phyloP scores from a whole-genome alignment of 441 rosid species.

The Jatropha multifida region DNA sequence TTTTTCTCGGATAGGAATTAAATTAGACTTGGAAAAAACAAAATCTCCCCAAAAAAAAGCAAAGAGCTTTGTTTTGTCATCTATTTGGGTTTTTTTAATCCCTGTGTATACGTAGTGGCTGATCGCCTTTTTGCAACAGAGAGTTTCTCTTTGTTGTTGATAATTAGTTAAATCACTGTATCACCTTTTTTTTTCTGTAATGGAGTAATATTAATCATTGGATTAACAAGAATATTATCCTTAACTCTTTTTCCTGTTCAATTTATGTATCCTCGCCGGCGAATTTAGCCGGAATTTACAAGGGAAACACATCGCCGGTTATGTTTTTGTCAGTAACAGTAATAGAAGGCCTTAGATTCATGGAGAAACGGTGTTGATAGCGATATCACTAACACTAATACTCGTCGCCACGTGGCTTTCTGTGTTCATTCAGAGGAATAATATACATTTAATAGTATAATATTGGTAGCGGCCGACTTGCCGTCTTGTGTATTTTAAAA shows the following conservation, averaged over 20 bases:
- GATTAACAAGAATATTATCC: conserved; percentile 1
- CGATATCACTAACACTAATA: not conserved
- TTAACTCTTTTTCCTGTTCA: not conserved
- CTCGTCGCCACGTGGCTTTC: conserved; percentile 9
- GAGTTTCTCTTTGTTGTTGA: conserved; percentile 33
- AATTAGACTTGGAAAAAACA: not conserved
- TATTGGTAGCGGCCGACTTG: no score
- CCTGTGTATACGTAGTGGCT: conserved; percentile 26
- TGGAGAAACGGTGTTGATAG: conserved; percentile 1
- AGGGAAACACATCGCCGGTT: not conserved
- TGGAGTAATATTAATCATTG: not conserved
- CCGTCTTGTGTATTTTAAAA: not conserved
- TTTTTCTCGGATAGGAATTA: not conserved
- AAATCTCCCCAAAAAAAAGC: not conserved
- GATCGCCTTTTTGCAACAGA: conserved; percentile 37
- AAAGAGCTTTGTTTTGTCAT: not conserved
- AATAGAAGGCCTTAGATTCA: not conserved
- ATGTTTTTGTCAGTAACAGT: not conserved
- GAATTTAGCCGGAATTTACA: not conserved
- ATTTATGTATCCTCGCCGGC: not conserved
- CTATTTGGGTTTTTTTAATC: conserved; percentile 14
- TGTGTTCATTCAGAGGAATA: not conserved
- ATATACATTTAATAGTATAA: no score
- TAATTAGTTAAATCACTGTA: conserved; percentile 15
- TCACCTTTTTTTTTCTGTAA: not conserved